Conservation (phyloP, 1,139 yeast species). For the Candida smagusa region DNA sequence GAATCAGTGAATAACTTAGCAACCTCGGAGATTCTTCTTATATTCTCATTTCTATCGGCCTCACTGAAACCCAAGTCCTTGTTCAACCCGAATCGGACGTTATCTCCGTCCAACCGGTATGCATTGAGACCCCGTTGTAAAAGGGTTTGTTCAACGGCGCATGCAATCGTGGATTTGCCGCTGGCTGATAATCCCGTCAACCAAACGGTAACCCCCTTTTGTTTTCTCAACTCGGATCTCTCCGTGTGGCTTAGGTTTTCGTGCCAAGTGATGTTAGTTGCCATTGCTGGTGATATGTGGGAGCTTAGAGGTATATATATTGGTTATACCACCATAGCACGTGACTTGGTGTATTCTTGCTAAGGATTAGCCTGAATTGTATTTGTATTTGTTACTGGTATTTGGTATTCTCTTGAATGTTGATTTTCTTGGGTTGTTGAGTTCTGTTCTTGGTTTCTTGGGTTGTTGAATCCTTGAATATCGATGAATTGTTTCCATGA, state of each 20-base stretch:
- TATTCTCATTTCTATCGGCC: conserved; percentile 88
- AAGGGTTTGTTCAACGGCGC: conserved; percentile 83
- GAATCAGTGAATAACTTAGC: conserved; percentile 91
- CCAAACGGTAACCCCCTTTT: conserved; percentile 90
- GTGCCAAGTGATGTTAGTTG: conserved; percentile 96
- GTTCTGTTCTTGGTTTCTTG: no score
- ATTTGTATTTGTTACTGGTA: no score
- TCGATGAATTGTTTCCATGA: no score
- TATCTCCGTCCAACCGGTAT: conserved; percentile 93
- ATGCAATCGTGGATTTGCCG: conserved; percentile 93
- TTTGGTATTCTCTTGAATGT: no score
- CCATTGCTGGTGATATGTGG: conserved; percentile 47
- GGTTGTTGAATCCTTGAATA: no score
- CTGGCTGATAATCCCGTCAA: conserved; percentile 93
- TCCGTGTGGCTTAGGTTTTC: conserved; percentile 81
- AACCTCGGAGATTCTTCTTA: conserved; percentile 88
- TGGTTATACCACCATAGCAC: conserved; percentile 12
- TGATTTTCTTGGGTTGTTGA: no score
- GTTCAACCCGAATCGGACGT: conserved; percentile 88
- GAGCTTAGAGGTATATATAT: background rate
- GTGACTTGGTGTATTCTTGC: conserved; percentile 10
- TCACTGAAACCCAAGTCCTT: conserved; percentile 93
- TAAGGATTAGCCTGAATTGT: no score
- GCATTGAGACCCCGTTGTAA: conserved; percentile 66
- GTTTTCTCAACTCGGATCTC: conserved; percentile 68